Evolutionary conservation across 2,329 filamentous ascomycete species (phyloP), one percentile per base, ranked within the genome.

Genomic region (Sporothrix euskadiensis): DNA sequence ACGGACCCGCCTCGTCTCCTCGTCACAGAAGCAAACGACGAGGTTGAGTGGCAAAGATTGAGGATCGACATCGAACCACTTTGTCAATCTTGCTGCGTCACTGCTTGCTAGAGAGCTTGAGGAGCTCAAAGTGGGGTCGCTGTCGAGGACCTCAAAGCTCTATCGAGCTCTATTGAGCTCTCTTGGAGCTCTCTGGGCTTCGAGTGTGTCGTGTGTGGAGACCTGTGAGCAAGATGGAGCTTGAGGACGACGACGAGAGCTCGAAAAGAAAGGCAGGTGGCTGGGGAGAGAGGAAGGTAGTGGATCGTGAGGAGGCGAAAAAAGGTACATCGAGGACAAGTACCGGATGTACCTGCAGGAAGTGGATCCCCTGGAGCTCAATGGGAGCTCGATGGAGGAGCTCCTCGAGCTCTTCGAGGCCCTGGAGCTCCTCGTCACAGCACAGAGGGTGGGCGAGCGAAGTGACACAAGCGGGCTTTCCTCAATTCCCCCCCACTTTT

Each of bases 401-500:
- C 44, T 16, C 14, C 44, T 49, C 14, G 14, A 49, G 44, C 44
- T 49, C 44, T 14, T 49, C 44, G 52, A 56, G n/a, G 52, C 10
- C 35, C 35, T 35, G 57, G 61, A 65, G 39, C 44, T 35, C 14
- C n/a, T 35, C 26, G 56, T 32, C 26, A 41, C 12, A 4, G 32
- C 32, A 63, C 14, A n/a, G 35, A 6, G 8, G 8, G 35, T 35
- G 35, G 35, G 35, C 8, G 35, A 12, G 9, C 22, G 52, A 56
- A 16, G 65, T 32, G 14, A 35, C 44, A 35, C 44, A 35, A 52
- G 22, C 44, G 22, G 44, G 35, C 65, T 35, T 68, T 68, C 65
- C 65, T 52, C 44, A 26, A 68, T n/a, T 52, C 9, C 26, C 61
- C 61, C 61, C 61, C 61, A 4, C 35, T 63, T 44, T 63, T 63